Evolutionary conservation across 2,329 filamentous ascomycete species (phyloP).

Genomic region (Alternaria rosae): DNA sequence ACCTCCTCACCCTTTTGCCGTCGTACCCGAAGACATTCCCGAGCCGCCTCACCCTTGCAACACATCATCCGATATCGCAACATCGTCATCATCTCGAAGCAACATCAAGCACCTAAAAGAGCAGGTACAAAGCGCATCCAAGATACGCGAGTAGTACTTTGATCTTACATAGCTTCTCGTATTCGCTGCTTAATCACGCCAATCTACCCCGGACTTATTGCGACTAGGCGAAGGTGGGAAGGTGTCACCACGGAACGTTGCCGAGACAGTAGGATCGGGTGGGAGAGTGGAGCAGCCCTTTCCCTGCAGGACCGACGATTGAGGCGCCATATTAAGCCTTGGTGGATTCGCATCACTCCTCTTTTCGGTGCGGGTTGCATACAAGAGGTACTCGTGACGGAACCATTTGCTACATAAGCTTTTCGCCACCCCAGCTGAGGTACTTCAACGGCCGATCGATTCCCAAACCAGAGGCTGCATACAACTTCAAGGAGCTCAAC

Average conservation of each 20-base stretch:
- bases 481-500: background rate
- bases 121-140: conserved; percentile 15
- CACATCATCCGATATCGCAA: conserved; percentile 30
- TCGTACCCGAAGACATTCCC: background rate
- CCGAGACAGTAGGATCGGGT: conserved; percentile 17
- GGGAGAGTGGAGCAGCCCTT: background rate
- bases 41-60: conserved; percentile 1
- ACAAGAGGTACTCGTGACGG: background rate
- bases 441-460: background rate
- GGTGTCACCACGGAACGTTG: conserved; percentile 34
- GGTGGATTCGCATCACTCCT: background rate
- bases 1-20: background rate
- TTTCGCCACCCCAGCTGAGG: background rate
- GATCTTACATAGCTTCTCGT: conserved; percentile 24
- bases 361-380: background rate
- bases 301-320: background rate
- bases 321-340: background rate
- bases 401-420: background rate
- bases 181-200: conserved; percentile 21
- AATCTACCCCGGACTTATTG: conserved; percentile 5
- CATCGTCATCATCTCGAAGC: background rate
- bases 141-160: conserved; percentile 24
- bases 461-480: background rate
- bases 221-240: conserved; percentile 39
- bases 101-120: conserved; percentile 12